These are phyloP conservation scores for Sclerotinia trifoliorum DNA, from an alignment of 2,329 filamentous ascomycete genomes.

Conservation along the genomic window DNA sequence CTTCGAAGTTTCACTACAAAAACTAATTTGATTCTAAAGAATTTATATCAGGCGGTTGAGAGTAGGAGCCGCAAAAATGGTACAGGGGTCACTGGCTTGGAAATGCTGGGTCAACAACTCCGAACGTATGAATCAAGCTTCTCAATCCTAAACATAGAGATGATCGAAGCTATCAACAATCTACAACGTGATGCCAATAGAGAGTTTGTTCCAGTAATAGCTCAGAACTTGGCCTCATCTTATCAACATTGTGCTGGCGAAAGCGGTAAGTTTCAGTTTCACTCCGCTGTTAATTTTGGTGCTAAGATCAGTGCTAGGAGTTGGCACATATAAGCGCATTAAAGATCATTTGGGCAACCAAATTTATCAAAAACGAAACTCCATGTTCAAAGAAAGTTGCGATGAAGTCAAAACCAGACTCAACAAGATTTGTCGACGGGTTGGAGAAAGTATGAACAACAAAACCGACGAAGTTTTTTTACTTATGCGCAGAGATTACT, in stretches of 20 bases:
- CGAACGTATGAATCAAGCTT: constrained; percentile 45
- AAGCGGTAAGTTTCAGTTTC: constrained; percentile 38
- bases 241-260: constrained; percentile 50
- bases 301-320: constrained; percentile 34
- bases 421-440: constrained; percentile 39
- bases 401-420: constrained; percentile 45
- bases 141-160: constrained; percentile 39
- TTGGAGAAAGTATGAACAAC: constrained; percentile 34
- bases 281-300: neutral
- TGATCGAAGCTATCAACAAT: constrained; percentile 44
- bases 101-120: constrained; percentile 45
- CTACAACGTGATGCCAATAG: constrained; percentile 54
- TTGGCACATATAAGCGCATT: constrained; percentile 52
- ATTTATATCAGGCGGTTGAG: constrained; percentile 47
- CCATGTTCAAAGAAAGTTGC: constrained; percentile 52
- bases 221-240: constrained; percentile 45
- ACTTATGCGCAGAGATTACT: constrained; percentile 40
- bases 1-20: constrained; percentile 42
- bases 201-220: constrained; percentile 51
- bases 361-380: constrained; percentile 43
- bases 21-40: constrained; percentile 39
- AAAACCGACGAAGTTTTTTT: constrained; percentile 39
- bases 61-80: constrained; percentile 43
- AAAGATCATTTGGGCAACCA: constrained; percentile 49
- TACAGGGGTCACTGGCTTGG: constrained; percentile 43